Evolutionary conservation across 2,329 filamentous ascomycete genomes (phyloP), one percentile per base, ranked within the genome.

Genomic region (Cladobotryum protrusum): DNA sequence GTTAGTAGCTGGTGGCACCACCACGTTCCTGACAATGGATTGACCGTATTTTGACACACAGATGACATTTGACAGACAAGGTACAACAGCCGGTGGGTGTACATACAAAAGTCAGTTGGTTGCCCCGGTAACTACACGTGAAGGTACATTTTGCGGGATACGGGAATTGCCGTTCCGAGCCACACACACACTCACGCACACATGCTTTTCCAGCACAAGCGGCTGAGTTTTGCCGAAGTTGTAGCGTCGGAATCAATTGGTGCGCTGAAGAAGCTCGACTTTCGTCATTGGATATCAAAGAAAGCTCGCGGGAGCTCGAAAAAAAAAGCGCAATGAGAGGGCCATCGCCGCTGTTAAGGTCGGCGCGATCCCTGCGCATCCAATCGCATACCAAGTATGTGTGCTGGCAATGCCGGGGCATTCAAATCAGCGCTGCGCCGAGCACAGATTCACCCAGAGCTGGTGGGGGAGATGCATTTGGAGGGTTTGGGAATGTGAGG

Each of bases 371-470:
- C 54, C 49, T 65, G 45, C 59, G 64, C 48, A 53, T 59, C 47
- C 57, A 55, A 50, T 60, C 45, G 32, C 50, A 56, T 19, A 50
- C 63, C 35, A 59, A 62, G 12, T 76, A 72, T 52, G 65, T 78
- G 43, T 81, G 77, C 62, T 67, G 70, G 44, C 77, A 80, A 67
- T 82, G 79, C 66, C 72, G 82, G 62, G 64, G 70, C 46, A 81
- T 86, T 43, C 81, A 83, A 62, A 82, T 86, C 70, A 81, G 77
- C 64, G 72, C 81, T 46, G 72, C 78, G 49, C 79, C 82, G 33
- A 79, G 76, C 49, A 79, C 75, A 34, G 77, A 81, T 54, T 72
- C 76, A 44, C 73, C 78, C 47, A 68, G 66, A 46, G 64, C 72
- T 41, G 69, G 69, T 51, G 69, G 71, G 55, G 69, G 71, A 55